Evolutionary conservation across 2,329 filamentous ascomycete species (phyloP).

Genomic region (Sporothrix protearum): DNA sequence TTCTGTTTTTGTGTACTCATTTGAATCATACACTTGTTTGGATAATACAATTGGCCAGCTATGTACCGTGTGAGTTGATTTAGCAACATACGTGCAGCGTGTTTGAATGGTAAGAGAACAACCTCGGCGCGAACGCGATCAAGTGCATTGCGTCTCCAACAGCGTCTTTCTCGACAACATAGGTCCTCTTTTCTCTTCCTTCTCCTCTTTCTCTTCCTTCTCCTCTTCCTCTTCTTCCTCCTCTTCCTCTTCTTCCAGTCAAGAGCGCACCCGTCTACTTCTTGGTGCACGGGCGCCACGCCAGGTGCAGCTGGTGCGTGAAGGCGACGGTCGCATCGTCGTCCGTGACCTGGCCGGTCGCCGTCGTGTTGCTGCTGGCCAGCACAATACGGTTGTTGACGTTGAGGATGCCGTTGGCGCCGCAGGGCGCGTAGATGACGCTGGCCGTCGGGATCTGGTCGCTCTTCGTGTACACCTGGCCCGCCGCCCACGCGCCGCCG

Average conservation of each 20-base stretch:
- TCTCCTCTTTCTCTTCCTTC: neutral
- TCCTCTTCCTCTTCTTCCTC: no score
- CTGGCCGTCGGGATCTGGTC: slow-evolving; percentile 45
- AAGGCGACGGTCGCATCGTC: slow-evolving; percentile 46
- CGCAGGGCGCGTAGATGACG: slow-evolving; percentile 46
- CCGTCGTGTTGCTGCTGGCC: slow-evolving; percentile 38
- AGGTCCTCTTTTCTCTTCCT: neutral
- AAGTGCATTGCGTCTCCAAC: neutral
- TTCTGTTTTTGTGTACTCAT: neutral
- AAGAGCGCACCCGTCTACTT: slow-evolving; percentile 28
- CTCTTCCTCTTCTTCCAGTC: no score
- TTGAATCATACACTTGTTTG: neutral
- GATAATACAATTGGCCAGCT: neutral
- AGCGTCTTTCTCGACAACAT: neutral
- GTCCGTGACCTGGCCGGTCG: slow-evolving; percentile 43
- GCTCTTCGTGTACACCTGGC: slow-evolving; percentile 47
- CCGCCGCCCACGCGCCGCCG: slow-evolving; percentile 41
- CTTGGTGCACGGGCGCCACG: slow-evolving; percentile 35
- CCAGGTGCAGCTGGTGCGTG: slow-evolving; percentile 44
- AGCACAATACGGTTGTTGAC: slow-evolving; percentile 47
- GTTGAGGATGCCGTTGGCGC: slow-evolving; percentile 46
- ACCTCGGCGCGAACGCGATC: neutral
- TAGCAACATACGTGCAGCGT: neutral
- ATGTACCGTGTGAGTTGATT: neutral
- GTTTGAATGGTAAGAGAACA: neutral